Evolutionary conservation across 1,139 yeast genomes (phyloP), one percentile per base, ranked within the genome.

Genomic region (Magnusiomyces suaveolens): DNA sequence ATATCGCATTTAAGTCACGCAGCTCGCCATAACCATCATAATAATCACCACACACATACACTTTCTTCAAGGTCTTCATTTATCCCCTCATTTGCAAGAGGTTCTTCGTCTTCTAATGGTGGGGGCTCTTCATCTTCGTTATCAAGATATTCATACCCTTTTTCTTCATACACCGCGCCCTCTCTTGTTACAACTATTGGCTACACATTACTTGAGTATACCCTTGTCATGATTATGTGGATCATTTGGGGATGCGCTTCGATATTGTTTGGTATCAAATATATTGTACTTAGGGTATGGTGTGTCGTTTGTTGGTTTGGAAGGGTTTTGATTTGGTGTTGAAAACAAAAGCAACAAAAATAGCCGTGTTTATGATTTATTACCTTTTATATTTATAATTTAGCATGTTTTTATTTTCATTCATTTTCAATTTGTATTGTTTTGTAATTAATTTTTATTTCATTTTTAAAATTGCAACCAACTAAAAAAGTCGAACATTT

Each of bases 161-260:
- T 36, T 36, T 14, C 16, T 36, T 10, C 41, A 14, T 36, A 36
- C 41, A 36, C 41, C 3, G 18, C 41, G 16, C 41, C 41, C 3
- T 36, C 41, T 4, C 16, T 36, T 36, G 41, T 36, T 36, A 14
- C 41, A 6, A 36, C 41, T 4, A 16, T 50, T 23, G 54, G 56
- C 18, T 70, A 69, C 57, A 44, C 57, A 61, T 43, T 69, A 1
- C 63, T 81, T 38, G 86, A 82, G 62, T 74, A 74, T 61, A 50
- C 68, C n/a, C 83, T 88, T 53, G 83, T 86, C n/a, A 60, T 80
- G 1, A 50, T 80, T 2, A 73, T 88, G 61, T 81, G 95, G 78
- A 60, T 78, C 2, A 74, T 83, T 18, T 88, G 96, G 96, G 73
- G 83, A 4, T 68, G 81, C 10, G 89, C 83, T 39, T 82, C 80